Evolutionary conservation across 805 yeast species (phyloP).

Genomic region (Sugiyamaella americana): DNA sequence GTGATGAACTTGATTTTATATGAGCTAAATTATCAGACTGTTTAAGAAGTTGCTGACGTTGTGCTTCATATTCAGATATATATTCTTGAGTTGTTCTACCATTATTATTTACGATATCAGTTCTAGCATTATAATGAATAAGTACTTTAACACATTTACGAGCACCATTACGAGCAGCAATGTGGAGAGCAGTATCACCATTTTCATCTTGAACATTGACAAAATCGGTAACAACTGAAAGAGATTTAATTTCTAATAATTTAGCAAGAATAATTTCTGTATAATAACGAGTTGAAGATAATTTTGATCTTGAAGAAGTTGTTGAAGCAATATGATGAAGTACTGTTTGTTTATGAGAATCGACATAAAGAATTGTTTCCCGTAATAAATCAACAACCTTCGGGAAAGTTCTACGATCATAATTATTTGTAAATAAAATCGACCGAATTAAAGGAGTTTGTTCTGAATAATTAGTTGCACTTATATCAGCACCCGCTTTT

Average conservation of each 20-base stretch:
- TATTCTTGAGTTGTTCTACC: slow-evolving; percentile 37
- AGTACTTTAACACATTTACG: slow-evolving; percentile 39
- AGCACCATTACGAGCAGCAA: slow-evolving; percentile 58
- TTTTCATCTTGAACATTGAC: slow-evolving; percentile 69
- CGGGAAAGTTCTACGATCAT: slow-evolving; percentile 72
- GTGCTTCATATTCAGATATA: slow-evolving; percentile 30
- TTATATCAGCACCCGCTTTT: slow-evolving; percentile 66
- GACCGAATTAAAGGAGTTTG: slow-evolving; percentile 84
- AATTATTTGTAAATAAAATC: slow-evolving; percentile 83
- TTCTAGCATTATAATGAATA: slow-evolving; percentile 43
- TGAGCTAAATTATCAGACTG: slow-evolving; percentile 12
- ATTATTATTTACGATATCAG: slow-evolving; percentile 37
- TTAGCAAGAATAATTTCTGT: slow-evolving; percentile 69
- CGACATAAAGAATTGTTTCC: slow-evolving; percentile 72
- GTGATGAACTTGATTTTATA: slow-evolving; percentile 21
- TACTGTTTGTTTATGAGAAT: slow-evolving; percentile 65
- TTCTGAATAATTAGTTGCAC: slow-evolving; percentile 58
- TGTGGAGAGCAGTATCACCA: slow-evolving; percentile 82
- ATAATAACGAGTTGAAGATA: slow-evolving; percentile 79
- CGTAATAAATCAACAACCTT: slow-evolving; percentile 68
- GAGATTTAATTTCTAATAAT: slow-evolving; percentile 56
- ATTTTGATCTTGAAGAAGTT: slow-evolving; percentile 57
- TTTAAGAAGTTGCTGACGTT: slow-evolving; percentile 16
- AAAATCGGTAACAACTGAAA: slow-evolving; percentile 44
- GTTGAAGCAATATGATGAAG: slow-evolving; percentile 79